Percentiles rank a stretch among this genome's conserved stretches.
phyloP scores from a whole-genome alignment of 75 land plant species.

The Pinus taeda region DNA sequence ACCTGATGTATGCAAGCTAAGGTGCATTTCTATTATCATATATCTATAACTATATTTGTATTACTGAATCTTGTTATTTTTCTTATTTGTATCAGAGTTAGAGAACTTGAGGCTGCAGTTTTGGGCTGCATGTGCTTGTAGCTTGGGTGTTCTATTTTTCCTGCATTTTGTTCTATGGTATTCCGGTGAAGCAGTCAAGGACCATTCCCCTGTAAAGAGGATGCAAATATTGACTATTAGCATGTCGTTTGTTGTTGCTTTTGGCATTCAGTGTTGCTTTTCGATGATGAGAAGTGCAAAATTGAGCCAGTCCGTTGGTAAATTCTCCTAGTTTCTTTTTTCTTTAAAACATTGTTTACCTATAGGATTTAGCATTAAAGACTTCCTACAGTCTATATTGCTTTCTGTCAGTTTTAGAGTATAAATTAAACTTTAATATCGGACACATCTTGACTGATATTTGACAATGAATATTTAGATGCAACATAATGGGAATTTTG shows the following conservation, averaged over 20 bases:
- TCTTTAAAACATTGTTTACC: background rate
- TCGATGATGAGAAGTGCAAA: slow-evolving; percentile 25
- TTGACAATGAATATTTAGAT: background rate
- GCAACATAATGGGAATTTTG: background rate
- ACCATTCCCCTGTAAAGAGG: background rate
- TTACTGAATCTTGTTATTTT: background rate
- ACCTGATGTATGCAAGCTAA: background rate
- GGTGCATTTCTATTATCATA: background rate
- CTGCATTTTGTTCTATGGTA: slow-evolving; percentile 14
- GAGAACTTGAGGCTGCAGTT: slow-evolving; percentile 44
- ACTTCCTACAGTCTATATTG: background rate
- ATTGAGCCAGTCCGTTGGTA: slow-evolving; percentile 19
- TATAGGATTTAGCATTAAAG: background rate
- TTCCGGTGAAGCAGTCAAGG: slow-evolving; percentile 1
- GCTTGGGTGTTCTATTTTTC: slow-evolving; percentile 41
- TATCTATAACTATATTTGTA: background rate
- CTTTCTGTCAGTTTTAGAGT: background rate
- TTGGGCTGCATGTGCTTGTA: slow-evolving; percentile 45
- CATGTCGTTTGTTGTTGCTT: slow-evolving; percentile 19
- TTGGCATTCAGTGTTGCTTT: slow-evolving; percentile 12
- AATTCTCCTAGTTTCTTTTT: background rate
- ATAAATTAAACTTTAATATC: background rate
- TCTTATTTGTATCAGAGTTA: slow-evolving; percentile 31
- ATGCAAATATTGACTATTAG: slow-evolving; percentile 7
- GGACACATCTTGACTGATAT: background rate